Conservation (phyloP, 176 grass and related monocot genomes). For the Musa itinerans region DNA sequence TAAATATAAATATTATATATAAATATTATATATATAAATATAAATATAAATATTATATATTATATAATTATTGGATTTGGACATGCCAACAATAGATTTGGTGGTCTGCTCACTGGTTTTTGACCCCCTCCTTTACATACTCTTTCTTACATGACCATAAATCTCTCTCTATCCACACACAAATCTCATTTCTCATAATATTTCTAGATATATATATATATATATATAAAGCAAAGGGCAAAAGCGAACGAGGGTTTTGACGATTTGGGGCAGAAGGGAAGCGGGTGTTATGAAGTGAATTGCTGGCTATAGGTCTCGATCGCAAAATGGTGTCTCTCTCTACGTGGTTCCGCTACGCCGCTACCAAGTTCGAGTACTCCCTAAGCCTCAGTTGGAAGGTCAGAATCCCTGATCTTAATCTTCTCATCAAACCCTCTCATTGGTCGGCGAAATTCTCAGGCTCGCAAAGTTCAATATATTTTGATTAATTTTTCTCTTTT, state of each 20-base stretch:
- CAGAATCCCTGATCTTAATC: background rate
- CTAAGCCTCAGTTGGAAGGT: constrained; percentile 70
- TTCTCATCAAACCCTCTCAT: background rate
- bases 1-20: too few relatives aligned
- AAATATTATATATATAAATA: too few relatives aligned
- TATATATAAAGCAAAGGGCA: too few relatives aligned
- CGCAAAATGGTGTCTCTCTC: constrained; percentile 61
- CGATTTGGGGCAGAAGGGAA: background rate
- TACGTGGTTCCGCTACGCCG: constrained; percentile 86
- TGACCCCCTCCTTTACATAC: background rate
- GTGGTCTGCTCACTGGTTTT: background rate
- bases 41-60: too few relatives aligned
- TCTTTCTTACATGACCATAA: too few relatives aligned
- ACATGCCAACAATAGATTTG: constrained; percentile 26
- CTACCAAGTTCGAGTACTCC: constrained; percentile 82
- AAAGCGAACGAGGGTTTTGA: background rate
- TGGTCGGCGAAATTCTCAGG: background rate
- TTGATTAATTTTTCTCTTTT: background rate
- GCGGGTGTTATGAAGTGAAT: background rate
- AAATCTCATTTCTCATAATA: too few relatives aligned
- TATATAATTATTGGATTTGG: constrained; percentile 13
- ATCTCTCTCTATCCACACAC: too few relatives aligned
- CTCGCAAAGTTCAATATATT: background rate
- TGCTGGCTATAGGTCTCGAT: background rate
- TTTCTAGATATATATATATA: too few relatives aligned